Base-by-base conservation (phyloP, 2,329 filamentous ascomycete genomes). In the Ophiocordyceps sinensis region DNA sequence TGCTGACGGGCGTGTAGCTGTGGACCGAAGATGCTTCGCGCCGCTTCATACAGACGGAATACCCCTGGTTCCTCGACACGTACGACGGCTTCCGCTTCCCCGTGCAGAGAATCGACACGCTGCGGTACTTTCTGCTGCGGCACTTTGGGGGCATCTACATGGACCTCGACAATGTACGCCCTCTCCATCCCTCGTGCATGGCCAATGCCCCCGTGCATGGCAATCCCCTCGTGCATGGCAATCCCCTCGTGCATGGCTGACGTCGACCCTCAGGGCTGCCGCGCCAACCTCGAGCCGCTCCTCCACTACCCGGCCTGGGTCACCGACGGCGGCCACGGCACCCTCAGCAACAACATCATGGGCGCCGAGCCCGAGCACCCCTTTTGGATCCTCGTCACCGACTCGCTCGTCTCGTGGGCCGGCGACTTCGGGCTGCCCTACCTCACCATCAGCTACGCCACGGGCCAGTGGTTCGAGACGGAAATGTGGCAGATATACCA, bases 71-170 rank as follows among this genome's bases (percentile, higher is more conserved):
- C 57, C 64, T 85, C 14, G 68, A 76, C 40, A 85, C 79, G 0
- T 91, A 83, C 53, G 77, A 85, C 53, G 70, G 70, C 52, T 89
- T 88, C 61, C 70, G 67, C 28, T 84, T 80, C 57, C 77, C 79
- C 12, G 86, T 89, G 47, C 81, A 88, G 61, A 75, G 82, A 45
- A 81, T 83, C 42, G 84, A 89, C 54, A 70, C 82, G 5, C 82
- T 89, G 51, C 74, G 84, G 39, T 89, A 89, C 63, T 88, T 89
- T 55, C 70, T 87, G 17, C 68, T 91, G 28, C 71, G 78, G 41
- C 75, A 85, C 59, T 88, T 76, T 55, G 85, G 85, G 42, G 85
- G 85, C 34, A 78, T 86, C 42, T 89, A 89, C 59, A 77, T 89
- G 49, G 84, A 91, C 53, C 63, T 89, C 38, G 84, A 91, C 58